phyloP scores from a whole-genome alignment of 768 basidiomycete genomes.

The Tephrocybe rancida region DNA sequence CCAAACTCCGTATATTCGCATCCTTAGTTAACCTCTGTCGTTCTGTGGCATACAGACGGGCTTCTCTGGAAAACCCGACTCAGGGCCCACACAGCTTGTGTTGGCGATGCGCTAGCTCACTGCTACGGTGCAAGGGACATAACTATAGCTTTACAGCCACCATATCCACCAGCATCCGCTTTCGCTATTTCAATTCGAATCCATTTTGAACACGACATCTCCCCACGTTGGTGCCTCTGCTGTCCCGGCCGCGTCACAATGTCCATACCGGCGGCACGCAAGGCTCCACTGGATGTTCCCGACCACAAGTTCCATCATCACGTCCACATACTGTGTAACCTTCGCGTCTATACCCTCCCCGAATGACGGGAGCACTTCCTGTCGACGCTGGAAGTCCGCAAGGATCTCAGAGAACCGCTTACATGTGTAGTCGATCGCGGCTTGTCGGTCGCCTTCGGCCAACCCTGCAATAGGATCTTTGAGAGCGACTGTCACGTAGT shows the following conservation, averaged over 20 bases:
- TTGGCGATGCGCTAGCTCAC: no score
- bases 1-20: no score
- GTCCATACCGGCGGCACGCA: conserved; percentile 3
- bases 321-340: not conserved
- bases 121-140: no score
- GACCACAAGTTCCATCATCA: conserved; percentile 9
- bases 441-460: not conserved
- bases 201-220: conserved; percentile 10
- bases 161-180: no score
- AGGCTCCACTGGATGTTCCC: conserved; percentile 13
- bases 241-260: not conserved
- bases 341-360: conserved; percentile 2
- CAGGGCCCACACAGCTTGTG: no score
- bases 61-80: no score
- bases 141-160: no score
- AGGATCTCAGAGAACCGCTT: conserved; percentile 1
- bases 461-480: conserved; percentile 1
- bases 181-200: not conserved
- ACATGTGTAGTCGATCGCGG: conserved; percentile 6
- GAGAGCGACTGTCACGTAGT: conserved; percentile 9
- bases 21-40: no score
- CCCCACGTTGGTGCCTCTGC: not conserved
- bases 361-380: conserved; percentile 2
- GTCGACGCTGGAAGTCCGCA: not conserved
- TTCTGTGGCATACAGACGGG: no score